Conservation (phyloP, 129 eudicot species). For the Arctium minus region DNA sequence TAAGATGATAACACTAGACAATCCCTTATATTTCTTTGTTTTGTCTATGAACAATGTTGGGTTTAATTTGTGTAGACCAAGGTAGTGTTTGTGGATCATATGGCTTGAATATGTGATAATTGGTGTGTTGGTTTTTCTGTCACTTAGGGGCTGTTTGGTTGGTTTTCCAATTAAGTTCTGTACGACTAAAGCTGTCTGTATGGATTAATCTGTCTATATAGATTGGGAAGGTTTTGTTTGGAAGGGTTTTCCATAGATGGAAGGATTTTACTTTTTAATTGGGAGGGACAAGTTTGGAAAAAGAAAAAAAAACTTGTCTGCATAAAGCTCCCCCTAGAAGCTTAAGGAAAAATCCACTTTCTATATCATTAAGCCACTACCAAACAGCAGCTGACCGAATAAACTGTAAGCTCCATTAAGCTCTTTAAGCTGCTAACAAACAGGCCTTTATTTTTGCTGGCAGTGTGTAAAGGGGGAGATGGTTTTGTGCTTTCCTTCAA, state of each 20-base stretch:
- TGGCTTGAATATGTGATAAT: background rate
- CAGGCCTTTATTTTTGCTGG: background rate
- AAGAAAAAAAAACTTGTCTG: background rate
- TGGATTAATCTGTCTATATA: no score
- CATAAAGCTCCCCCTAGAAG: background rate
- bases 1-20: background rate
- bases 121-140: background rate
- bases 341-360: background rate
- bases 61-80: background rate
- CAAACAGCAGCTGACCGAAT: background rate
- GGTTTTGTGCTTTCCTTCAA: slow-evolving; percentile 76
- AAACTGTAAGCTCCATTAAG: no score
- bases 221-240: background rate
- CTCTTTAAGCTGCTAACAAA: background rate
- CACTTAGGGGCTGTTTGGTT: background rate
- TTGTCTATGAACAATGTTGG: background rate
- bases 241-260: no score
- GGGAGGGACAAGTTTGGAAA: background rate
- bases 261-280: no score
- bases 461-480: slow-evolving; percentile 30
- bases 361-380: background rate
- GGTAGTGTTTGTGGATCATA: background rate
- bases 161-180: background rate
- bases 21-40: background rate
- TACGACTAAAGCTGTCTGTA: no score